A percentile compares a stretch with the other conserved stretches of the same genome.
Conservation (phyloP, 768 basidiomycete genomes). For the Lactarius hatsudake region DNA sequence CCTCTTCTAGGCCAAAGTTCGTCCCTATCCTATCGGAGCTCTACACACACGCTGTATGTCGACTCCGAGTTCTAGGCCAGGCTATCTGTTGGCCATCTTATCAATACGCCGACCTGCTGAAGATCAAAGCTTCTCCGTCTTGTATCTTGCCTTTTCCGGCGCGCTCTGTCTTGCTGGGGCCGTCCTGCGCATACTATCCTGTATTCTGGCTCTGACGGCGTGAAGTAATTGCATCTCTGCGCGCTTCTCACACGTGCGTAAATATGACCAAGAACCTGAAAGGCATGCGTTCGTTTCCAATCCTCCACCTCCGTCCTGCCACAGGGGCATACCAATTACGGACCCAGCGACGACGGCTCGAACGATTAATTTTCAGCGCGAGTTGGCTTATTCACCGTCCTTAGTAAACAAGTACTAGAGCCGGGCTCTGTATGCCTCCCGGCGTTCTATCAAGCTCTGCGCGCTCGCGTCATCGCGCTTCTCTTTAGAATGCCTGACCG, state of each 20-base stretch:
- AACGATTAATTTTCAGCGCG: not conserved
- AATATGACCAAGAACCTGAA: not conserved
- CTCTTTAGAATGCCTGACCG: constrained; percentile 10
- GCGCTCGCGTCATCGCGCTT: constrained; percentile 22
- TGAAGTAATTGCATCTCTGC: not conserved
- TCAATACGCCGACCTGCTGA: not conserved
- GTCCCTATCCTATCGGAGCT: not conserved
- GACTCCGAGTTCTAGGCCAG: not conserved
- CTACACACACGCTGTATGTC: not conserved
- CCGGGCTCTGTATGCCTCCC: constrained; percentile 7
- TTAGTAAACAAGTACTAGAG: not conserved
- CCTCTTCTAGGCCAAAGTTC: not conserved
- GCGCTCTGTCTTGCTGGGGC: not conserved
- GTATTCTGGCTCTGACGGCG: not conserved
- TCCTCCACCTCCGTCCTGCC: not conserved
- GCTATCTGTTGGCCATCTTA: not conserved
- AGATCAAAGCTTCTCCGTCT: not conserved
- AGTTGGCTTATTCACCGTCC: not conserved
- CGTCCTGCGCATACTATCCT: not conserved
- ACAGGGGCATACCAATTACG: not conserved
- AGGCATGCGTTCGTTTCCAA: not conserved
- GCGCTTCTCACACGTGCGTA: not conserved
- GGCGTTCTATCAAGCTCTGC: constrained; percentile 17
- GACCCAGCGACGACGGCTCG: not conserved
- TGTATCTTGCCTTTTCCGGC: not conserved